Percentiles rank a stretch among this genome's conserved stretches.
Conservation (phyloP, 106 monocot species). For the Chionographis japonica region DNA sequence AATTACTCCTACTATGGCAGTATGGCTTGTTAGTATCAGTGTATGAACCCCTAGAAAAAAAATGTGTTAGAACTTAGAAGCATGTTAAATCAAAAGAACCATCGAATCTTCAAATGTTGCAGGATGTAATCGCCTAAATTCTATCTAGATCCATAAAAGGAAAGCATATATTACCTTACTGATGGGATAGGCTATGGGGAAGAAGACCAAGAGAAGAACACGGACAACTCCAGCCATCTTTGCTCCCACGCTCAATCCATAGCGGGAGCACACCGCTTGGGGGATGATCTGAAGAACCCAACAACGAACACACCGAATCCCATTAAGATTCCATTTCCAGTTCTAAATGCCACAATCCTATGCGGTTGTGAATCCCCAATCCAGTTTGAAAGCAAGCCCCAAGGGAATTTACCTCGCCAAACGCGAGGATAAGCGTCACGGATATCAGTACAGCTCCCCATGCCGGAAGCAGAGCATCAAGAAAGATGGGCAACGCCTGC, state of each 20-base stretch:
- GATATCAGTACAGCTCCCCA: conserved; percentile 46
- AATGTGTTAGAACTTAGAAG: no score
- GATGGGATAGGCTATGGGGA: conserved; percentile 43
- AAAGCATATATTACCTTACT: conserved; percentile 25
- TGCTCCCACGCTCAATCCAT: conserved; percentile 50
- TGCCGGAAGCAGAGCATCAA: conserved; percentile 38
- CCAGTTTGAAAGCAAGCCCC: no score
- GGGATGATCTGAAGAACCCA: conserved; percentile 36
- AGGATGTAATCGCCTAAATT: no score
- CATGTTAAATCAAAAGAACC: no score
- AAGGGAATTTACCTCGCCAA: conserved; percentile 30
- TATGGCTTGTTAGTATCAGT: no score
- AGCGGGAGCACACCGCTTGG: conserved; percentile 44
- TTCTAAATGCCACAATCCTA: no score
- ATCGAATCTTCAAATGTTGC: no score
- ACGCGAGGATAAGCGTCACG: conserved; percentile 41
- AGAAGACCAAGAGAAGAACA: conserved; percentile 40
- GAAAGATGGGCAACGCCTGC: conserved; percentile 56
- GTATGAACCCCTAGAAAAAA: no score
- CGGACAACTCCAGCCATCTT: conserved; percentile 38
- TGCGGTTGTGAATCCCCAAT: no score
- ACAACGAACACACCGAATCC: no score
- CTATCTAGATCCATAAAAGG: background rate
- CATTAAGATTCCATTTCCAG: no score
- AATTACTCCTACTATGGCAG: no score